Evolutionary conservation across 83 land plant genomes (phyloP).

Genomic region (Picea engelmannii): DNA sequence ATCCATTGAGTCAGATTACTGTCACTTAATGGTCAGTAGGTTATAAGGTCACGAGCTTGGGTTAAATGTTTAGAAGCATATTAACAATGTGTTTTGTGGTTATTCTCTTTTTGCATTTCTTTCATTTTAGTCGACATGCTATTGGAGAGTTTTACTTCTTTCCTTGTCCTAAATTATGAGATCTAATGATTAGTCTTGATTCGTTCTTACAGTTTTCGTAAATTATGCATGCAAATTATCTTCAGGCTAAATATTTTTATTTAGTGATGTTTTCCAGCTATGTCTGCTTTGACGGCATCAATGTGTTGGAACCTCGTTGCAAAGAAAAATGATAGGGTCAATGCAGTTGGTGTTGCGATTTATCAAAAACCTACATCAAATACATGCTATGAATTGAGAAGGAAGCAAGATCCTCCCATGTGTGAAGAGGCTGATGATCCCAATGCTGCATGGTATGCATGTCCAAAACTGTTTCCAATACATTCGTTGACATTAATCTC

Average conservation of each 20-base stretch:
- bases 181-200: no score
- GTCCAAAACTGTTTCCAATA: not conserved
- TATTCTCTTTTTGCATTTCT: no score
- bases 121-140: no score
- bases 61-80: no score
- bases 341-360: constrained; percentile 62
- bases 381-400: constrained; percentile 52
- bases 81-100: no score
- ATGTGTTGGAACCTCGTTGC: constrained; percentile 73
- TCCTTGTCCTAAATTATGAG: no score
- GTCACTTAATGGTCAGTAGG: no score
- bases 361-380: constrained; percentile 65
- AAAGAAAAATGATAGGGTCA: constrained; percentile 37
- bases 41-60: no score
- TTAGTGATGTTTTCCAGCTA: constrained; percentile 41
- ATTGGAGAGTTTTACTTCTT: no score
- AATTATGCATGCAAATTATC: not conserved
- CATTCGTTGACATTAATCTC: not conserved
- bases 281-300: constrained; percentile 39
- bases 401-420: constrained; percentile 49
- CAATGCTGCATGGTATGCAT: constrained; percentile 76
- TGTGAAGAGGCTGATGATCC: constrained; percentile 73
- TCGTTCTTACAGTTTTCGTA: no score
- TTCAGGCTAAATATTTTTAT: constrained; percentile 5
- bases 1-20: no score